Percentiles rank a stretch among this genome's conserved stretches.
These are phyloP conservation scores for Aspergillus unguis DNA, from an alignment of 2,329 filamentous ascomycete species.

Conservation along the genomic window DNA sequence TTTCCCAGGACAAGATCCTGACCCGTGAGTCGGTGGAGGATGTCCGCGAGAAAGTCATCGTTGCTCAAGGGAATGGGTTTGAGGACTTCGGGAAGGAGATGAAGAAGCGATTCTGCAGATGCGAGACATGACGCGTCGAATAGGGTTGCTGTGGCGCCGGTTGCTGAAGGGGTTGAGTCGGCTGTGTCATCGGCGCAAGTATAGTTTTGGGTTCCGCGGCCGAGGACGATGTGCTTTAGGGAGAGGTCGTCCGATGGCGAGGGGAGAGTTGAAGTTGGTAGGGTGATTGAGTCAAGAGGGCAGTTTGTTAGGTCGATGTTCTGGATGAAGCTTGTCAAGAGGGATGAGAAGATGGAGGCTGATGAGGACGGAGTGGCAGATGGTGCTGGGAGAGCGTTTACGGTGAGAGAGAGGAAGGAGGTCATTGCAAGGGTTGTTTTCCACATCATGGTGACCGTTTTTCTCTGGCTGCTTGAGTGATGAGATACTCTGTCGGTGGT, in stretches of 20 bases:
- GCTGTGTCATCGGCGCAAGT: constrained; percentile 36
- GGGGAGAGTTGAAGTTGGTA: constrained; percentile 26
- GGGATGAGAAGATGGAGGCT: background rate
- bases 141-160: constrained; percentile 47
- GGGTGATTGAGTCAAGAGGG: constrained; percentile 17
- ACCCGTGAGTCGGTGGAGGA: constrained; percentile 16
- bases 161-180: constrained; percentile 31
- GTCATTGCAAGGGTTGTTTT: background rate
- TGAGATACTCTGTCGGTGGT: too few species aligned
- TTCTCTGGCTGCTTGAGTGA: too few species aligned
- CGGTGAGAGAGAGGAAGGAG: background rate
- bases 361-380: background rate
- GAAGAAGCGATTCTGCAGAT: constrained; percentile 22
- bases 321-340: background rate
- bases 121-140: constrained; percentile 44
- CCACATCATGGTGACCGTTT: background rate
- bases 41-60: constrained; percentile 25
- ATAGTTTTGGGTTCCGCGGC: constrained; percentile 52
- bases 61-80: constrained; percentile 23
- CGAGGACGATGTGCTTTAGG: constrained; percentile 46
- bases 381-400: background rate
- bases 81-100: constrained; percentile 26
- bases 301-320: constrained; percentile 19
- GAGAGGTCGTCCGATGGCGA: constrained; percentile 25
- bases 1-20: constrained; percentile 32